Conservation (phyloP, 108 stramenopile genomes). For the Cyclotella atomus region DNA sequence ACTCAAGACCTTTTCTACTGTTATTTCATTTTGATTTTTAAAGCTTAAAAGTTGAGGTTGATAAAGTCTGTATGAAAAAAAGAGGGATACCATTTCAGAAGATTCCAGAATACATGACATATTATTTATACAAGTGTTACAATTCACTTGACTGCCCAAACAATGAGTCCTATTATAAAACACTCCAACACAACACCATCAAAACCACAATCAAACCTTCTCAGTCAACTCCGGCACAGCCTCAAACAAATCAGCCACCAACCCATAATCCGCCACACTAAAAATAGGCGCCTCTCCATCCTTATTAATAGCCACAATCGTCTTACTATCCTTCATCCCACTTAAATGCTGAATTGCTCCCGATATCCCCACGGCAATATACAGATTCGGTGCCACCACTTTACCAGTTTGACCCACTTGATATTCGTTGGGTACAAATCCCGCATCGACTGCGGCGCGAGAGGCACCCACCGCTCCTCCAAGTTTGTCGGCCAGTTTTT, state of each 20-base stretch:
- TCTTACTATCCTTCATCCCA: constrained; percentile 99
- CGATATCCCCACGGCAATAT: constrained; percentile 97
- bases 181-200: too few species aligned
- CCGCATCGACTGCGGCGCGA: constrained; percentile 98
- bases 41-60: too few species aligned
- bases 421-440: constrained; percentile 97
- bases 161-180: too few species aligned
- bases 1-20: too few species aligned
- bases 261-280: constrained; percentile 97
- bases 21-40: too few species aligned
- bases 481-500: constrained; percentile 95
- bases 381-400: constrained; percentile 96
- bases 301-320: constrained; percentile 99
- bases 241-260: constrained; percentile 95
- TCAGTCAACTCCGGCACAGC: constrained; percentile 97
- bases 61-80: too few species aligned
- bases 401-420: constrained; percentile 99
- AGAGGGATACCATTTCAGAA: too few species aligned
- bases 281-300: constrained; percentile 99
- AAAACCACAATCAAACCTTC: constrained; percentile 62
- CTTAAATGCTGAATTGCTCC: constrained; percentile 99
- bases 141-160: too few species aligned
- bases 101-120: too few species aligned
- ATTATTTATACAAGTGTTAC: too few species aligned
- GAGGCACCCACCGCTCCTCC: constrained; percentile 95